A percentile compares a stretch with the other conserved stretches of the same genome.
Conservation (phyloP, 164 flowering plant species). For the Dillenia suffruticosa region DNA sequence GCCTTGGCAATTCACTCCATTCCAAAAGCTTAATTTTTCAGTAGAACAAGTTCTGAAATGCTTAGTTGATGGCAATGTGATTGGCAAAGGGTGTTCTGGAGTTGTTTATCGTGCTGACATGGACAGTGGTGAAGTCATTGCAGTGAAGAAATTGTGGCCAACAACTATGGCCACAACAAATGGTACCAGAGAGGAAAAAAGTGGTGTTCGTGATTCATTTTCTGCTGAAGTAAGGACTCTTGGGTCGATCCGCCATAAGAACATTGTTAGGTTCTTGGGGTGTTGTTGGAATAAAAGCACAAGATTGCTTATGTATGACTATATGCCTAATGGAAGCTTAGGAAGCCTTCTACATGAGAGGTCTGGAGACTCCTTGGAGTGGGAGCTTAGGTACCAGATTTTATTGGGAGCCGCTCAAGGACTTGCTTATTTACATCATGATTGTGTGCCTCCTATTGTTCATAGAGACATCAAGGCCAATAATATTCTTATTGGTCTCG, state of each 20-base stretch:
- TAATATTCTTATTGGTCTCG: constrained; percentile 56
- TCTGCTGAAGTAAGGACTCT: constrained; percentile 53
- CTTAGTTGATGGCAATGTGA: constrained; percentile 42
- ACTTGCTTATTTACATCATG: constrained; percentile 56
- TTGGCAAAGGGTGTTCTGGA: constrained; percentile 61
- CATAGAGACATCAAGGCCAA: constrained; percentile 66
- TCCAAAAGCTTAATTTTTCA: constrained; percentile 39
- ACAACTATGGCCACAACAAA: constrained; percentile 10
- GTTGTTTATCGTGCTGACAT: constrained; percentile 47
- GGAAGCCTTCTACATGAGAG: constrained; percentile 48
- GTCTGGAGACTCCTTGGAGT: constrained; percentile 31
- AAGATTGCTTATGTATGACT: constrained; percentile 52
- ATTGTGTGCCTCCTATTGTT: constrained; percentile 58
- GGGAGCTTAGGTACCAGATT: constrained; percentile 52
- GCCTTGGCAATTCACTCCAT: constrained; percentile 60
- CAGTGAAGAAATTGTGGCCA: constrained; percentile 64
- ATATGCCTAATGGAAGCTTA: constrained; percentile 58
- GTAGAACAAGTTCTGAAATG: constrained; percentile 27
- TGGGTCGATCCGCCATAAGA: constrained; percentile 53
- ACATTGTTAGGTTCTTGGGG: constrained; percentile 55
- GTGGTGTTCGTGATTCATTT: constrained; percentile 35
- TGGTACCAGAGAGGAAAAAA: constrained; percentile 10
- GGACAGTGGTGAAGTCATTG: constrained; percentile 46
- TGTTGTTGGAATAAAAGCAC: constrained; percentile 50
- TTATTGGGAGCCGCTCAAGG: constrained; percentile 56